Conservation (phyloP, 2,329 filamentous ascomycete species). For the Davidsoniella eucalypti region DNA sequence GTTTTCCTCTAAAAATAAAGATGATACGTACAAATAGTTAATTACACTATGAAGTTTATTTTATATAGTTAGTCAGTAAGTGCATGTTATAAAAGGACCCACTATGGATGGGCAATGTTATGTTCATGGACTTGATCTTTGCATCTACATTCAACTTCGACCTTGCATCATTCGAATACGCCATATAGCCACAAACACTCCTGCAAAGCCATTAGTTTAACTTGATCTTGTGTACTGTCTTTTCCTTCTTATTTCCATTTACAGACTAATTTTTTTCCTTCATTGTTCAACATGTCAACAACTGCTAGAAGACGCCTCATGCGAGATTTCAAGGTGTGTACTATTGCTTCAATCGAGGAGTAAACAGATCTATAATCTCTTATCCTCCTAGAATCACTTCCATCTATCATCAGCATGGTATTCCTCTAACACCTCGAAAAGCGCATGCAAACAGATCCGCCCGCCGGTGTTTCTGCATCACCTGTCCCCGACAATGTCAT, state of each 20-base stretch:
- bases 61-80: no score
- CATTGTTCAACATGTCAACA: slow-evolving; percentile 51
- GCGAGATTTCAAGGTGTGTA: slow-evolving; percentile 92
- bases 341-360: no score
- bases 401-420: neutral
- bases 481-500: slow-evolving; percentile 94
- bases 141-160: neutral
- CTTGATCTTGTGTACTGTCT: neutral
- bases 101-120: no score
- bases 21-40: no score
- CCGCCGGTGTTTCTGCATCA: slow-evolving; percentile 88
- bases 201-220: neutral
- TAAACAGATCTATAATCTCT: neutral
- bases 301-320: slow-evolving; percentile 89
- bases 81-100: no score
- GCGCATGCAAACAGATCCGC: slow-evolving; percentile 99
- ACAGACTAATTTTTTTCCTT: neutral
- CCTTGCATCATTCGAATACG: neutral
- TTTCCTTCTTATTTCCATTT: neutral
- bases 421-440: slow-evolving; percentile 22
- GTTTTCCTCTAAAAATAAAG: no score
- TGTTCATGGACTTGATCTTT: neutral
- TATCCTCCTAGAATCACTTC: neutral
- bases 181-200: neutral
- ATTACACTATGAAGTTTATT: no score